Base-by-base conservation (phyloP, 2,329 filamentous ascomycete species). In the Cladosporium sp. region DNA sequence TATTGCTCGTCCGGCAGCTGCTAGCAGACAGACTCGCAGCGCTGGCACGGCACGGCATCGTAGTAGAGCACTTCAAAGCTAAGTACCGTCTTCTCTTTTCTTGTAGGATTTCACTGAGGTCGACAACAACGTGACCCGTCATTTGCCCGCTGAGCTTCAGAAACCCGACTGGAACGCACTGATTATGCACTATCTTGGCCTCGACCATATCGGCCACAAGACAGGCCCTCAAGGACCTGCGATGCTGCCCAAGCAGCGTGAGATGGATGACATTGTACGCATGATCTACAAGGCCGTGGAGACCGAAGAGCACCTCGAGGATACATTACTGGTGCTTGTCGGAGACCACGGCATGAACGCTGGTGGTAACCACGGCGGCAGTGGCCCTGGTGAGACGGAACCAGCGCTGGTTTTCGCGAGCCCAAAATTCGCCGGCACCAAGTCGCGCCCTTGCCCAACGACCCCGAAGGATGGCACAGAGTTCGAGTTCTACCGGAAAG, bases 271-370 rank as follows among this genome's bases (percentile, higher is more conserved):
- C 0, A 90, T 98, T 68, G 89, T 97, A 47, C 83, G 84, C 68
- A 81, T 87, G 66, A 90, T 99, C 30, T 97, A 92, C 74, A 81
- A 84, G 14, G 90, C 92, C 7, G 90, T 99, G 70, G 85, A 90
- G 73, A 84, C 84, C 4, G 80, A 91, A 65, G 76, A 85, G 1
- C 90, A 97, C 77, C 86, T 97, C 1, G 76, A 86, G 36, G 90
- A 91, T 4, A 93, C 94, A 0, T 81, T 99, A 1, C 85, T 99
- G 55, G 88, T 99, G 3, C 80, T 99, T 7, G 92, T 90, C 65
- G 95, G 95, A 65, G 96, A 99, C 73, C 95, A 99, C 76, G 95
- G 95, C n/a, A 99, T 99, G 95, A 99, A 98, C 72, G 94, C 98
- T 72, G 95, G 92, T 24, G 95, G 95, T 2, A 98, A 98, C 71